A percentile compares a stretch with the other conserved stretches of the same genome.
phyloP scores from a whole-genome alignment of 2,329 filamentous ascomycete genomes.

The Curvularia sp. region DNA sequence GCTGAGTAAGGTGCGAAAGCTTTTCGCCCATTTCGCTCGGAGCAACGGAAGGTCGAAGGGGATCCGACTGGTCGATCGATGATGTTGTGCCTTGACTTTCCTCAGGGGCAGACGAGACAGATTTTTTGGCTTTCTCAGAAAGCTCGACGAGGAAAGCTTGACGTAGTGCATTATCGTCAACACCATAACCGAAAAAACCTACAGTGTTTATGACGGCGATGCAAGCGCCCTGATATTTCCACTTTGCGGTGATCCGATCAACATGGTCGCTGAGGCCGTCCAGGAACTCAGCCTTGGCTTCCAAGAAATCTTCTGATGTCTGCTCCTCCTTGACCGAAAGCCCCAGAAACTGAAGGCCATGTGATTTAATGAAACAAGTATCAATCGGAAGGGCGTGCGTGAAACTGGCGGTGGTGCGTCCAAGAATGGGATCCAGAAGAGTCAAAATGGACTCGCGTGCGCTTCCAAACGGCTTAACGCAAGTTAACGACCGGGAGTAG shows the following conservation, averaged over 20 bases:
- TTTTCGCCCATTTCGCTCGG: constrained; percentile 15
- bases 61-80: constrained; percentile 8
- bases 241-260: constrained; percentile 57
- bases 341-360: constrained; percentile 69
- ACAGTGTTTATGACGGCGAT: constrained; percentile 65
- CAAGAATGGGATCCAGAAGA: constrained; percentile 64
- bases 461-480: constrained; percentile 70
- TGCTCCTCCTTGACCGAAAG: constrained; percentile 40
- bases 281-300: constrained; percentile 59
- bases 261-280: constrained; percentile 65
- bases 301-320: constrained; percentile 54
- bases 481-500: constrained; percentile 74
- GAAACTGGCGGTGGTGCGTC: constrained; percentile 38
- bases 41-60: neutral
- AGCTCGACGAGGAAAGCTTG: constrained; percentile 25
- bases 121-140: constrained; percentile 14
- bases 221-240: constrained; percentile 65
- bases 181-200: constrained; percentile 62
- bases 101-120: constrained; percentile 21
- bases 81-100: constrained; percentile 25
- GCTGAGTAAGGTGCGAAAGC: neutral
- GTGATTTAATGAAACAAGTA: constrained; percentile 66
- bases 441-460: constrained; percentile 74
- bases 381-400: constrained; percentile 58
- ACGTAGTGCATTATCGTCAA: constrained; percentile 52